Base-by-base conservation (phyloP, 2,329 filamentous ascomycete species). In the Didymella arachidicola region DNA sequence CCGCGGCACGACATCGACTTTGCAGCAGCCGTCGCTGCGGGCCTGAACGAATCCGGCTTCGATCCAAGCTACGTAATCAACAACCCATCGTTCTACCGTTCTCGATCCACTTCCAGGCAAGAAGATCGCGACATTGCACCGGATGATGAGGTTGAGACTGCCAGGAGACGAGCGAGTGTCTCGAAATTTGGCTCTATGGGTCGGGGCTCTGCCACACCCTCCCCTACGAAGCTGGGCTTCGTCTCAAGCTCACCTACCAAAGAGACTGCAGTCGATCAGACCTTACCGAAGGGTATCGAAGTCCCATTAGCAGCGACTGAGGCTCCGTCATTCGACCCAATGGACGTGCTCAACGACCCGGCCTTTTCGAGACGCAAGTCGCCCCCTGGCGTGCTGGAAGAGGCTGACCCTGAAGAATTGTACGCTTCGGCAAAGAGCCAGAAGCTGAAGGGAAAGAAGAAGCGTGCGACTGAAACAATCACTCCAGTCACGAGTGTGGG, bases 391-490 rank as follows among this genome's bases (percentile, higher is more conserved):
- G 67, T 71, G 18, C 69, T 76, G 38, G 73, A 76, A 59, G 74
- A 75, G 38, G 69, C 69, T 6, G 73, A 77, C 60, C 73, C 72
- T n/a, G 72, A 73, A 29, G 74, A 76, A 46, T 63, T 76, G 7
- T 74, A 67, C 34, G 59, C 68, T 3, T 72, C 75, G 46, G 74
- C 77, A 39, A 82, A 81, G 68, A 71, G 69, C 32, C 82, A 80
- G 72, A 81, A 81, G 60, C 69, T 72, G 8, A 82, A 81, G 63
- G 72, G 75, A 18, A 82, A 81, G 70, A 80, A 81, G 68, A 72
- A 68, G 53, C 69, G 68, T 19, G 50, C 56, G 5, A 63, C 63
- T 16, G 27, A 50, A 8, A 26, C 11, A 10, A 18, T n/a, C 34
- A 18, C 39, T 8, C 19, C 39, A 36, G 45, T 41, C n/a, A 41